Conservation (phyloP, 139 green algal genomes). For the Axilococcus clingmanii region DNA sequence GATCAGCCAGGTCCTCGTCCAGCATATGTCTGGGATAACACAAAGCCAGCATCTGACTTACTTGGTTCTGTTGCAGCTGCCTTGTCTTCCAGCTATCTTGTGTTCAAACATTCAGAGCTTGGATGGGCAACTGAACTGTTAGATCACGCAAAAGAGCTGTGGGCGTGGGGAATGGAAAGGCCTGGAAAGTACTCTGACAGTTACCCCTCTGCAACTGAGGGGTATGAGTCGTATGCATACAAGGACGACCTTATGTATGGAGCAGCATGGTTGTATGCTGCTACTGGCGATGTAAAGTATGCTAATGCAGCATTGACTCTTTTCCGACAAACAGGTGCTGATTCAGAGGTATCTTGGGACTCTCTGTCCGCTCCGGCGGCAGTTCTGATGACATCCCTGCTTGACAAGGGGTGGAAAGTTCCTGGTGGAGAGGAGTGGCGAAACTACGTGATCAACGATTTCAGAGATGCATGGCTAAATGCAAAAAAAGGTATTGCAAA, state of each 20-base stretch:
- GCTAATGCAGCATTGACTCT: slow-evolving; percentile 1
- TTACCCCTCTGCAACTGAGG: slow-evolving; percentile 10
- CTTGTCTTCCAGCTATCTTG: slow-evolving; percentile 39
- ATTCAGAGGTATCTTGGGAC: slow-evolving; percentile 7
- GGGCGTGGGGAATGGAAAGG: slow-evolving; percentile 26
- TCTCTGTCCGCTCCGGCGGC: slow-evolving; percentile 6
- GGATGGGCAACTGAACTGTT: slow-evolving; percentile 30
- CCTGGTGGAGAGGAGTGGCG: background rate
- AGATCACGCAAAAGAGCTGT: slow-evolving; percentile 36
- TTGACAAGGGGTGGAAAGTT: background rate
- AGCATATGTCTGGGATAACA: slow-evolving; percentile 16
- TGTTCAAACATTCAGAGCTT: slow-evolving; percentile 27
- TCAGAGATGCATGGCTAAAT: slow-evolving; percentile 3
- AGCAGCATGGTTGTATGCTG: slow-evolving; percentile 46
- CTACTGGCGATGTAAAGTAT: slow-evolving; percentile 36
- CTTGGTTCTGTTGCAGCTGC: slow-evolving; percentile 38
- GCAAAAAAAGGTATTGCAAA: slow-evolving; percentile 4
- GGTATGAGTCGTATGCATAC: slow-evolving; percentile 13
- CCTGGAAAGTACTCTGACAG: slow-evolving; percentile 41
- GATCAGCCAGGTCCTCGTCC: slow-evolving; percentile 22
- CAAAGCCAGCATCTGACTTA: slow-evolving; percentile 46
- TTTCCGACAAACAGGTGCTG: background rate
- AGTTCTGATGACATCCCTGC: slow-evolving; percentile 4
- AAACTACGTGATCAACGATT: slow-evolving; percentile 4
- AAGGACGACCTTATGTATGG: slow-evolving; percentile 49